Percentiles rank a stretch among this genome's conserved stretches.
These are phyloP conservation scores for Plasmodium coatneyi DNA, from an alignment of 169 alveolate species.

Conservation along the genomic window DNA sequence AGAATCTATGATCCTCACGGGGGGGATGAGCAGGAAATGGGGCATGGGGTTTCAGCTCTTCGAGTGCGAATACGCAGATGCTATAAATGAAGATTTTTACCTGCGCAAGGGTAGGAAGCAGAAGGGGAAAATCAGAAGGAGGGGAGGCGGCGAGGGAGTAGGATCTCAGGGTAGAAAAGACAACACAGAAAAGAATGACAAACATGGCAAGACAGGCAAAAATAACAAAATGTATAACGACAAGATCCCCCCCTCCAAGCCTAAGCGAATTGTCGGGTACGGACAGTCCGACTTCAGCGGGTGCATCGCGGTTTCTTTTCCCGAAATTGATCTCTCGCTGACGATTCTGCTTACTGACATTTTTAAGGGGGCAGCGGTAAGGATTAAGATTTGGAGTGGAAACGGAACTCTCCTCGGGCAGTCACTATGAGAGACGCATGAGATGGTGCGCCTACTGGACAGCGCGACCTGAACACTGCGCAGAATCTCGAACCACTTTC, in stretches of 20 bases:
- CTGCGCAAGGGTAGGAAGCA: background rate
- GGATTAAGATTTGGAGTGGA: background rate
- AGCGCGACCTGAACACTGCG: background rate
- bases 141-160: background rate
- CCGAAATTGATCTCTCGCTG: constrained; percentile 77
- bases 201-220: background rate
- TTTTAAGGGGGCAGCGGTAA: constrained; percentile 75
- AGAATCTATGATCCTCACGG: constrained; percentile 76
- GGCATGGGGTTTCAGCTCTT: constrained; percentile 79
- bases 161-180: background rate
- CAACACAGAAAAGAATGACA: background rate
- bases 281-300: constrained; percentile 81
- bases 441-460: background rate
- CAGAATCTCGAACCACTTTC: background rate
- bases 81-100: constrained; percentile 55
- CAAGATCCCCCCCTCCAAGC: background rate
- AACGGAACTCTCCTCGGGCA: background rate
- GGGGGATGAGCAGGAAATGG: constrained; percentile 81
- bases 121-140: background rate
- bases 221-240: background rate
- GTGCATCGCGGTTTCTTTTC: constrained; percentile 75
- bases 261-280: constrained; percentile 71
- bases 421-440: background rate
- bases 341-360: constrained; percentile 76
- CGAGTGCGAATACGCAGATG: constrained; percentile 74